Evolutionary conservation across 768 basidiomycete species (phyloP), one percentile per base, ranked within the genome.

Genomic region (Mycena capillaripes): DNA sequence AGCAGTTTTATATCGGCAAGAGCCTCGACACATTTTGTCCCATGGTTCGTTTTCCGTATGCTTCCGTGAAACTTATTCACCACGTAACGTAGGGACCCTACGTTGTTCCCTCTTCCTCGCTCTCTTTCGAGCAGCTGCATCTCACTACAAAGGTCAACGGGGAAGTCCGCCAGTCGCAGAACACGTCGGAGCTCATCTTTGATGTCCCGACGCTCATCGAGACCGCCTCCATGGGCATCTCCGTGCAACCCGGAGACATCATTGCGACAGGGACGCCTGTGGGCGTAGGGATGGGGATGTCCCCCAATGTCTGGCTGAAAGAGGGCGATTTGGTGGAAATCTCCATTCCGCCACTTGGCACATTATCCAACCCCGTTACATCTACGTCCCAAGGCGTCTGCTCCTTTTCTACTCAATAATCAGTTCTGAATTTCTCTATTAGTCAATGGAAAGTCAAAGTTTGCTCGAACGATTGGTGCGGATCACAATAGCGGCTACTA

Each of bases 1-100:
- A 75, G 60, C 75, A 75, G 55, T 75, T 75, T 32, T 75, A 69
- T 48, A 64, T 75, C 29, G 75, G 75, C 63, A 75, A 75, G 60
- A 75, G 75, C 52, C 66, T 75, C 57, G 75, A 75, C 36, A 75
- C 75, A 17, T 75, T 75, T 52, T 75, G 75, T 62, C 75, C 75
- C 8, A 75, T 75, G 75, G 71, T 73, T 10, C 2, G 68, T 66
- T 53, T 52, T 19, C n/a, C 27, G 23, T 21, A 6, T 38, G 11
- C 25, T 32, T 48, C 42, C 38, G 34, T n/a, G 1, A 21, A 7
- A 16, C 10, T 57, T 2, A 0, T 17, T 57, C 32, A 57, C 10
- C 11, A 11, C 56, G 4, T 57, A 10, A 2, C 32, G 14, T 16
- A 75, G 75, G 75, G 75, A 44, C 75, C 75, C 10, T 75, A 73